Evolutionary conservation across 116 monocot genomes (phyloP), one percentile per base, ranked within the genome.

Genomic region (Cymodocea nodosa): DNA sequence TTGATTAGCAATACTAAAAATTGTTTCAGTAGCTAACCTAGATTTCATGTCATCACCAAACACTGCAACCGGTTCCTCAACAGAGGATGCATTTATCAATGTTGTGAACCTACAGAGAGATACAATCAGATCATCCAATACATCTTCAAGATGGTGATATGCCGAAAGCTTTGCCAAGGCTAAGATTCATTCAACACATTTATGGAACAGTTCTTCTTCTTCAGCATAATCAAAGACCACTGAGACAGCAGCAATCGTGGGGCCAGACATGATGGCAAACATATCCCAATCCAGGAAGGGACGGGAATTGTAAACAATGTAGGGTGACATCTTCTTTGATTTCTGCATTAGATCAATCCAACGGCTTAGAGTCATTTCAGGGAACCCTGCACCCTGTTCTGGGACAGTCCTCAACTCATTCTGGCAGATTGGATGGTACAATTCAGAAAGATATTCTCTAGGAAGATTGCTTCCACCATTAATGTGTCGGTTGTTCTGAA

Each of bases 151-250:
- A 74, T 83, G 90, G 69, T 90, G 78, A 59, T 35, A 79, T 35
- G 81, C 85, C 58, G 86, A 78, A 61, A 90, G 56, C 63, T 86
- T 90, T 51, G 90, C 85, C 56, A 85, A 81, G 19, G 83, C 78
- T 66, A 83, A 63, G 70, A 90, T 85, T 20, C 90, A 83, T 72
- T 85, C 74, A 34, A 87, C 70, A 68, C 92, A 92, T 35, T 73
- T 64, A 17, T 64, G 62, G 35, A 82, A 72, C 23, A 87, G 74
- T 51, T 89, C 86, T 63, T 86, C 84, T 37, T 82, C 71, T 34
- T 94, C 93, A 2, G 89, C 86, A 86, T 94, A 74, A 70, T 94
- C 93, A 76, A 85, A 86, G 2, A 93, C 93, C 15, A 93, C 86
- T 18, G 89, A 85, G 44, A 93, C 76, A n/a, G 93, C 93, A 67